These are phyloP conservation scores for Xylaria sp. DNA, from an alignment of 2,329 filamentous ascomycete species.

Conservation along the genomic window DNA sequence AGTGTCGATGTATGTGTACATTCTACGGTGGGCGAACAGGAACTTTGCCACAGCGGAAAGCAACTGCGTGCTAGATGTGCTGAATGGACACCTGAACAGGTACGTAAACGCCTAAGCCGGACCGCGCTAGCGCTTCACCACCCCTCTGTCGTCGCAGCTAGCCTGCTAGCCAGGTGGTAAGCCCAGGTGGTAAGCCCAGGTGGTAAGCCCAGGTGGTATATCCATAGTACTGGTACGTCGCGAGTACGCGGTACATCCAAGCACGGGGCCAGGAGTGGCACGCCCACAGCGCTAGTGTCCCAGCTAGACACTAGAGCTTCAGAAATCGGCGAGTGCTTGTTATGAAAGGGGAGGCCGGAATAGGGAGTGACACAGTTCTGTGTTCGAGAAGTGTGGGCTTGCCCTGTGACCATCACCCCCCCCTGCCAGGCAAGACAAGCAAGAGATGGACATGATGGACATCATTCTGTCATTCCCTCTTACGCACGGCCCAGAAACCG, in stretches of 20 bases:
- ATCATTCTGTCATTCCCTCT: background rate
- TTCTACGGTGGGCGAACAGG: background rate
- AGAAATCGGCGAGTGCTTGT: slow-evolving; percentile 25
- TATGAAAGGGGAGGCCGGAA: slow-evolving; percentile 43
- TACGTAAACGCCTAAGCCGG: background rate
- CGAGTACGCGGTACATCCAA: too few species aligned
- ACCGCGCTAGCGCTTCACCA: background rate
- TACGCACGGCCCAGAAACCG: background rate
- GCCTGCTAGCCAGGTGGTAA: too few species aligned
- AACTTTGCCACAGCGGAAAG: background rate
- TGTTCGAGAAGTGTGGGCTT: slow-evolving; percentile 45
- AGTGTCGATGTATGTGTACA: too few species aligned
- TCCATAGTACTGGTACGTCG: slow-evolving; percentile 10
- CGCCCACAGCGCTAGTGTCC: slow-evolving; percentile 19
- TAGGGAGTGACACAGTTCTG: slow-evolving; percentile 43
- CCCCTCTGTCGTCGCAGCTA: too few species aligned
- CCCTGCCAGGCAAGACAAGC: background rate
- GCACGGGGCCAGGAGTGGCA: slow-evolving; percentile 15
- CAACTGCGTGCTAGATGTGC: background rate
- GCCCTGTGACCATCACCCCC: background rate
- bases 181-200: background rate
- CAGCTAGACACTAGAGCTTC: slow-evolving; percentile 27
- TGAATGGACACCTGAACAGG: too few species aligned
- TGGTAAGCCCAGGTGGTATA: background rate
- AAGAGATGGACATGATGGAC: background rate